Evolutionary conservation across 768 basidiomycete genomes (phyloP).

Genomic region (Mycena amicta): DNA sequence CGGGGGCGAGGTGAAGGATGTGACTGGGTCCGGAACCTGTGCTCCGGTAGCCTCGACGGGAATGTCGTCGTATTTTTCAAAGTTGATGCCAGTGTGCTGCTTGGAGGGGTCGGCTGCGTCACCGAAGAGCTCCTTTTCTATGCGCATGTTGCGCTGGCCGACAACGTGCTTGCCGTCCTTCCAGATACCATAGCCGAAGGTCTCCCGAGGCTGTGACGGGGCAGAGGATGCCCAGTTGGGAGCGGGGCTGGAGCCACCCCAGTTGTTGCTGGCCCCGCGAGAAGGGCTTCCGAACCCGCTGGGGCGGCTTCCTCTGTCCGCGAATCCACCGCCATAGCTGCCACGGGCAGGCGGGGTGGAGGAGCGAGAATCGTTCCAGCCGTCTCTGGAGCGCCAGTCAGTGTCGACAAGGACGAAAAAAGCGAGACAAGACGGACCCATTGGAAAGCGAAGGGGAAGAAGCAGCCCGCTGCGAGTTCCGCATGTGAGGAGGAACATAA

Average conservation of each 20-base stretch:
- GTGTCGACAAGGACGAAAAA: conserved; percentile 19
- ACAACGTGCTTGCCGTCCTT: conserved; percentile 84
- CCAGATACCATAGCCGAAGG: conserved; percentile 76
- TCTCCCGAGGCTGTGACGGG: conserved; percentile 51
- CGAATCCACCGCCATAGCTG: conserved; percentile 47
- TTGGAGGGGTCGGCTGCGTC: conserved; percentile 83
- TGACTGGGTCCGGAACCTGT: conserved; percentile 94
- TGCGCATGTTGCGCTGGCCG: conserved; percentile 81
- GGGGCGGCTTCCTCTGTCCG: conserved; percentile 42
- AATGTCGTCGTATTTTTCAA: conserved; percentile 99
- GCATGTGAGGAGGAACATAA: conserved; percentile 89
- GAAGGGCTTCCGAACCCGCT: conserved; percentile 42
- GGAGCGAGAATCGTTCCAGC: conserved; percentile 75
- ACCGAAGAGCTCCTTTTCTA: conserved; percentile 97
- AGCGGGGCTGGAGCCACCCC: conserved; percentile 39
- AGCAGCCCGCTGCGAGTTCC: conserved; percentile 84
- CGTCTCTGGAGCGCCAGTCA: conserved; percentile 46
- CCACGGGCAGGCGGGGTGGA: conserved; percentile 62
- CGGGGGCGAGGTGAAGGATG: conserved; percentile 83
- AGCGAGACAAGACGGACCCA: conserved; percentile 47
- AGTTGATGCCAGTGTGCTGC: conserved; percentile 98
- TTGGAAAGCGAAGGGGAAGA: conserved; percentile 53
- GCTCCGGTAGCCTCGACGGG: conserved; percentile 98
- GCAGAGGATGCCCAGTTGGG: conserved; percentile 42
- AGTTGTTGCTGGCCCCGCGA: conserved; percentile 43